Evolutionary conservation across 2,329 filamentous ascomycete species (phyloP), one percentile per base, ranked within the genome.

Genomic region (Colletotrichum gloeosporioides): DNA sequence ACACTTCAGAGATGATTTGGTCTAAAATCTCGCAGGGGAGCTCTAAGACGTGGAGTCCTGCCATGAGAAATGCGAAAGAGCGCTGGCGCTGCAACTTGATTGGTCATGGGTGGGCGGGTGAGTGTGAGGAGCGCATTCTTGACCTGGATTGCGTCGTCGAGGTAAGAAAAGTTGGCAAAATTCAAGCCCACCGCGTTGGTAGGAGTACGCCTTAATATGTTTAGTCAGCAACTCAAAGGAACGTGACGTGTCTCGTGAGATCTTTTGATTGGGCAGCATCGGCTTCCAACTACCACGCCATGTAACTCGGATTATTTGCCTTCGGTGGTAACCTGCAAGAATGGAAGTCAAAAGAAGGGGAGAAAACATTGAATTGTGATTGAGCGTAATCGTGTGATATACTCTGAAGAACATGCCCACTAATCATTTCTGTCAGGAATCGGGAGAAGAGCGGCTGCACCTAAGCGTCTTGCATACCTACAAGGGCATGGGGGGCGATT

Each of bases 351-450:
- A 39, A 39, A 18, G 36, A 18, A 39, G 36, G 36, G 0, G 36
- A 0, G 0, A 18, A 39, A 39, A 18, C 15, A 39, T 5, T 39
- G 34, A 39, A 0, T 0, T 39, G 16, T 39, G 36, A 39, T 39
- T 39, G 15, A 39, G 15, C 36, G 15, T 18, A 39, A 18, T 39
- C 8, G 8, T 39, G 8, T 39, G 15, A 39, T 39, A 39, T 18
- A 16, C 36, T 39, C 36, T 39, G 36, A 18, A 39, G 36, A 39
- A 18, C 36, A 39, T 5, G 36, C 18, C 36, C 36, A 39, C 15
- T 39, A 39, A 39, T 39, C 36, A 39, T 39, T 4, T 39, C 8
- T 39, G 36, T 8, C 36, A 18, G 15, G 36, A 39, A 16, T 39
- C 36, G 15, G 36, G 36, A 39, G 36, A 39, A 18, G 36, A 39